phyloP scores from a whole-genome alignment of 75 land plant genomes.

The Pinus taeda region DNA sequence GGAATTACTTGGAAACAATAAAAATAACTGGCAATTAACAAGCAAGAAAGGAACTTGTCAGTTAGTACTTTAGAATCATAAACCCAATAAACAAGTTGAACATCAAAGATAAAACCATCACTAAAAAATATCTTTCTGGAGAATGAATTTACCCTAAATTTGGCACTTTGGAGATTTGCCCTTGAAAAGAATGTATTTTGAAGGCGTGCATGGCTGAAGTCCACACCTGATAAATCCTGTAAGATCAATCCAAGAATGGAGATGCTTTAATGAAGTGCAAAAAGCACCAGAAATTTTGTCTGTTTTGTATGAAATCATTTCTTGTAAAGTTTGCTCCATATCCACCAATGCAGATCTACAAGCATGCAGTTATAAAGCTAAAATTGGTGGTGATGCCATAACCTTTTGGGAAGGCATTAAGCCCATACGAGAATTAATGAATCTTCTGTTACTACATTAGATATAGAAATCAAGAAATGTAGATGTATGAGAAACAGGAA shows the following conservation, averaged over 20 bases:
- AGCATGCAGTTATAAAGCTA: neutral
- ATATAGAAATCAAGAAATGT: neutral
- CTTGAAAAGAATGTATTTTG: slow-evolving; percentile 70
- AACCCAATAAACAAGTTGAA: neutral
- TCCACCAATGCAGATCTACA: neutral
- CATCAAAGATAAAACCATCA: neutral
- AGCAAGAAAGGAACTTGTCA: slow-evolving; percentile 4
- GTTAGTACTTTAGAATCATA: neutral
- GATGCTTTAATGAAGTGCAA: neutral
- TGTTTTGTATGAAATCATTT: neutral
- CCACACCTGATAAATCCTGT: slow-evolving; percentile 80
- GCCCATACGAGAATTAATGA: neutral
- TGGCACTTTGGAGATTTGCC: slow-evolving; percentile 77
- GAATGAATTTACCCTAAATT: slow-evolving; percentile 51
- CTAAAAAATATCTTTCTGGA: neutral
- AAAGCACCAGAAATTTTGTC: neutral
- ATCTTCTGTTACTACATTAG: neutral
- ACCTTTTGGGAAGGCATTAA: neutral
- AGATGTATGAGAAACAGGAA: neutral
- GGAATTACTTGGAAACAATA: neutral
- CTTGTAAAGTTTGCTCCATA: neutral
- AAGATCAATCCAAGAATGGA: neutral
- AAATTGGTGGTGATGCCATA: neutral
- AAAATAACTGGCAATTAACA: neutral
- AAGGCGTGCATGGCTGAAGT: slow-evolving; percentile 75